phyloP scores from a whole-genome alignment of 208 protist genomes.

The Lotmaria passim region DNA sequence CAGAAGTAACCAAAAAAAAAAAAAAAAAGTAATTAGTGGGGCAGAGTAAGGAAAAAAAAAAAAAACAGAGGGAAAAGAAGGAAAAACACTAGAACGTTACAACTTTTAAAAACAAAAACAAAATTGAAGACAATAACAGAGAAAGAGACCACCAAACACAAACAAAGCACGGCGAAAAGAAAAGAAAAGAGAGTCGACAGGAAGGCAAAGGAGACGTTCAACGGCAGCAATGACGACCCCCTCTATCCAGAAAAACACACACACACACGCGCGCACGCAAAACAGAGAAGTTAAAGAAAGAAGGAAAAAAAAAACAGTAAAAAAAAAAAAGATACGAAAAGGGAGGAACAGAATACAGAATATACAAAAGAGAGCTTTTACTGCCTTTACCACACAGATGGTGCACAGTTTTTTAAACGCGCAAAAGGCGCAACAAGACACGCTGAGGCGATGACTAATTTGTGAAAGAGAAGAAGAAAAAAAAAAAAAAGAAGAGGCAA shows the following conservation, averaged over 20 bases:
- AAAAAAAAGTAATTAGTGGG: background rate
- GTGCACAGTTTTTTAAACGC: no score
- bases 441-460: no score
- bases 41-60: slow-evolving; percentile 2
- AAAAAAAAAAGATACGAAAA: background rate
- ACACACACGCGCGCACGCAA: background rate
- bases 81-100: background rate
- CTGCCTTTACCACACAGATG: no score
- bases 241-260: background rate
- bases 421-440: no score
- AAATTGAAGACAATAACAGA: background rate
- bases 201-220: background rate
- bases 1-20: background rate
- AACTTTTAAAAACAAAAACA: background rate
- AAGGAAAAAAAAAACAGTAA: background rate
- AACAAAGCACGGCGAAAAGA: background rate
- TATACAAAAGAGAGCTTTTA: background rate
- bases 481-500: no score
- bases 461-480: no score
- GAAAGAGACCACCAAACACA: background rate
- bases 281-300: background rate
- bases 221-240: background rate
- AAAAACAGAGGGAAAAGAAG: slow-evolving; percentile 10
- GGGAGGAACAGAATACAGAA: background rate
- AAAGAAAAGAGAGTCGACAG: background rate